phyloP scores from a whole-genome alignment of 768 basidiomycete species.

The Leccinum fibrillosum region DNA sequence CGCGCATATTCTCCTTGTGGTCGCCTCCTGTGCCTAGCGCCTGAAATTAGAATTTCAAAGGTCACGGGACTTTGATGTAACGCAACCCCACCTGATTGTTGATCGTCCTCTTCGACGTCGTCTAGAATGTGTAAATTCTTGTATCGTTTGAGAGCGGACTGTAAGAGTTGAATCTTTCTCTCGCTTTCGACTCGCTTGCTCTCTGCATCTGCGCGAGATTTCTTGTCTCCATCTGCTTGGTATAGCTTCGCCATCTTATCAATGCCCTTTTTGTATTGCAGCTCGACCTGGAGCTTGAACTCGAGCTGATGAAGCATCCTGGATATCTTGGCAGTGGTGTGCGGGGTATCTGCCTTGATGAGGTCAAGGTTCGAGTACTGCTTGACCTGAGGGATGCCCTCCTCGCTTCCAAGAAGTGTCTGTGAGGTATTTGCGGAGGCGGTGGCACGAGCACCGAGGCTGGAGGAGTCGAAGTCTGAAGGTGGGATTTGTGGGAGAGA shows the following conservation, averaged over 20 bases:
- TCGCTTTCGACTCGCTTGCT: slow-evolving; percentile 93
- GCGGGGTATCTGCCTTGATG: slow-evolving; percentile 95
- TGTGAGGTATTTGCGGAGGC: slow-evolving; percentile 41
- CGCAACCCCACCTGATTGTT: slow-evolving; percentile 46
- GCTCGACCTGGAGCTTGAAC: slow-evolving; percentile 98
- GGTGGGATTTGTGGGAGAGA: slow-evolving; percentile 48
- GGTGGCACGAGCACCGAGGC: slow-evolving; percentile 31
- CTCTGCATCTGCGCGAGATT: slow-evolving; percentile 88
- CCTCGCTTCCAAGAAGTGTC: slow-evolving; percentile 36
- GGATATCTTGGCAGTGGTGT: slow-evolving; percentile 94
- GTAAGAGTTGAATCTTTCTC: slow-evolving; percentile 91
- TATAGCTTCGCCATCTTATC: slow-evolving; percentile 99
- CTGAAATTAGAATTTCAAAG: slow-evolving; percentile 25
- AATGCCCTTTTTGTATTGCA: slow-evolving; percentile 96
- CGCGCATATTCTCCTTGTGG: slow-evolving; percentile 87
- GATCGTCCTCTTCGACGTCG: slow-evolving; percentile 84
- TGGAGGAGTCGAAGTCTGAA: slow-evolving; percentile 43
- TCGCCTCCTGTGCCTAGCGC: slow-evolving; percentile 67
- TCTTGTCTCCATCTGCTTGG: slow-evolving; percentile 96
- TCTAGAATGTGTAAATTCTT: slow-evolving; percentile 94
- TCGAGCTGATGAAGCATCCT: slow-evolving; percentile 98
- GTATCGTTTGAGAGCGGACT: slow-evolving; percentile 91
- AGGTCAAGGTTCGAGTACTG: slow-evolving; percentile 86
- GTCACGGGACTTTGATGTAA: background rate
- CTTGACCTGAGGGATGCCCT: slow-evolving; percentile 49